These are phyloP conservation scores for Murraya paniculata DNA, from an alignment of 345 rosid genomes.

Conservation along the genomic window DNA sequence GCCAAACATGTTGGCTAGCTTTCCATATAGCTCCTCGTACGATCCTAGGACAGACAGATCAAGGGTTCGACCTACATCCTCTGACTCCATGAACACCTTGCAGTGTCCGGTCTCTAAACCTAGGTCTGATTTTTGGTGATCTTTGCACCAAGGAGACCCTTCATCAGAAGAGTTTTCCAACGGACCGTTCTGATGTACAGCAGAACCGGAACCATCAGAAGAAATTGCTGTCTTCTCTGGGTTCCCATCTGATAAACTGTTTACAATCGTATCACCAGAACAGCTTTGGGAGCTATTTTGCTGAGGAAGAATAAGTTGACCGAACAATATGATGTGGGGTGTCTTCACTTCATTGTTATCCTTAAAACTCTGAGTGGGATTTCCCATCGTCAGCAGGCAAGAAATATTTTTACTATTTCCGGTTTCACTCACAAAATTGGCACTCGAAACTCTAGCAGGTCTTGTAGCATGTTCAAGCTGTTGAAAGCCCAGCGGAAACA, in stretches of 20 bases:
- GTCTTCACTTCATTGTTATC: conserved; percentile 44
- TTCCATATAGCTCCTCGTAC: conserved; percentile 65
- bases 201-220: conserved; percentile 61
- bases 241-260: conserved; percentile 49
- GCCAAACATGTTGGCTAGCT: conserved; percentile 76
- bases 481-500: conserved; percentile 42
- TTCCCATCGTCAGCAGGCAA: conserved; percentile 67
- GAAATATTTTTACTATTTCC: conserved; percentile 41
- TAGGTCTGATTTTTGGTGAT: conserved; percentile 34
- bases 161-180: conserved; percentile 62
- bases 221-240: conserved; percentile 45
- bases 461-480: conserved; percentile 36
- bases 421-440: conserved; percentile 25
- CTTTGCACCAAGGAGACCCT: conserved; percentile 58
- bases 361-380: conserved; percentile 33
- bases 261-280: conserved; percentile 54
- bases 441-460: conserved; percentile 30
- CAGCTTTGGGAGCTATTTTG: conserved; percentile 60
- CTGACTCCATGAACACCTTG: conserved; percentile 88
- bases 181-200: conserved; percentile 34
- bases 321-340: conserved; percentile 78
- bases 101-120: conserved; percentile 67
- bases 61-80: conserved; percentile 77
- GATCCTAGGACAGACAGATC: conserved; percentile 73
- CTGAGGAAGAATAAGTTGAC: conserved; percentile 70